Evolutionary conservation across 306 rosid species (phyloP).

Genomic region (Senna tora): DNA sequence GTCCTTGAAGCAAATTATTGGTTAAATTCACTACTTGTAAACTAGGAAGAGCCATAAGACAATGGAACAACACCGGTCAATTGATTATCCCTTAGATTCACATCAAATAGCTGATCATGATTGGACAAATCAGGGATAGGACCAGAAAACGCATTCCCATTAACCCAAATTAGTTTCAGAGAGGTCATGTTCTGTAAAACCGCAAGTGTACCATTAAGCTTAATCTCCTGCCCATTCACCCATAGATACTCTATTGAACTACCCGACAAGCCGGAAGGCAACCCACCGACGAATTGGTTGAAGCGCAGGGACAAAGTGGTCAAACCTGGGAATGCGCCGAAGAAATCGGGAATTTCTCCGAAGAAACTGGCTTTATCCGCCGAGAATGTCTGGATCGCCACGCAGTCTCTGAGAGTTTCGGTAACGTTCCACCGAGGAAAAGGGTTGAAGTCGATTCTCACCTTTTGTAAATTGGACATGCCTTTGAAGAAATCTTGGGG

Average conservation of each 20-base stretch:
- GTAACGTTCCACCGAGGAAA: slow-evolving; percentile 67
- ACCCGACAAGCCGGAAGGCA: slow-evolving; percentile 57
- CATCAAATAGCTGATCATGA: slow-evolving; percentile 28
- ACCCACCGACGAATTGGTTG: slow-evolving; percentile 60
- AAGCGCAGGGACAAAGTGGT: slow-evolving; percentile 45
- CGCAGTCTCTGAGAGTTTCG: slow-evolving; percentile 39
- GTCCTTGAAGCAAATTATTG: slow-evolving; percentile 80
- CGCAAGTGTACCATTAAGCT: slow-evolving; percentile 68
- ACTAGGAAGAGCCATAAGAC: slow-evolving; percentile 39
- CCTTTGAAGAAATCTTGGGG: slow-evolving; percentile 65
- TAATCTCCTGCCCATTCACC: slow-evolving; percentile 63
- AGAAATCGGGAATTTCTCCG: slow-evolving; percentile 64
- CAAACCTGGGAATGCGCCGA: slow-evolving; percentile 58
- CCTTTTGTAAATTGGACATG: slow-evolving; percentile 37
- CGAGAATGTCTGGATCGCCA: slow-evolving; percentile 42
- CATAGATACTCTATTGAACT: slow-evolving; percentile 55
- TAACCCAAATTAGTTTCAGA: slow-evolving; percentile 56
- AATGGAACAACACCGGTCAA: slow-evolving; percentile 79
- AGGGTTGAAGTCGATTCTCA: slow-evolving; percentile 51
- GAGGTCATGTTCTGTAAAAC: slow-evolving; percentile 63
- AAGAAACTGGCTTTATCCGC: slow-evolving; percentile 47
- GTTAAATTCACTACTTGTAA: slow-evolving; percentile 57
- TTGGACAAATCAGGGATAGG: slow-evolving; percentile 73
- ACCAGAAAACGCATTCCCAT: slow-evolving; percentile 69
- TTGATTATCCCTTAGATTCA: slow-evolving; percentile 68